Evolutionary conservation across 495 filamentous ascomycete species (phyloP), one percentile per base, ranked within the genome.

Genomic region (Letharia lupina): DNA sequence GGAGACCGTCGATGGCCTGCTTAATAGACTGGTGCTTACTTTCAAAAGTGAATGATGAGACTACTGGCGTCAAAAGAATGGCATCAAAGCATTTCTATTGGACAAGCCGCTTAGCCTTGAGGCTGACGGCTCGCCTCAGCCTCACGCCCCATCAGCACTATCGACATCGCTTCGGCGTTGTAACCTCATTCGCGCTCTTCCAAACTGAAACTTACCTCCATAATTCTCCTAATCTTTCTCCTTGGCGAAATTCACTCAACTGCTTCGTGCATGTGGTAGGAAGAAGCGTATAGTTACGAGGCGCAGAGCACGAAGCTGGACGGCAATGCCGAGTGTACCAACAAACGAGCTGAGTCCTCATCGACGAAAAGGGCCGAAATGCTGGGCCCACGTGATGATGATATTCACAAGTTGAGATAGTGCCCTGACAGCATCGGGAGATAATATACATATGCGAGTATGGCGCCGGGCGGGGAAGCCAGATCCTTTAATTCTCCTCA

Each of bases 401-500:
- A 56, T 8, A 18, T 56, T 16, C 5, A 35, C 52, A 12, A 54
- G 13, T 18, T 2, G 28, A 56, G 28, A 35, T 33, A 56, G 12
- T 56, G 12, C 52, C 52, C 28, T 35, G 52, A 56, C 58, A 61
- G 41, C 12, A 42, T 44, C 58, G 41, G 58, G 41, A 61, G 37
- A 41, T 61, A 60, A 39, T 9, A 61, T 61, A 61, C 58, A 23
- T 41, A 42, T 2, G 58, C 58, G 58, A 41, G 37, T 23, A 61
- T 61, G 58, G 58, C 58, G 58, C 58, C 58, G 37, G 23, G 39
- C 58, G 39, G 39, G 58, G 58, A 61, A 23, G 16, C 58, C 37
- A 61, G 39, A 61, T 61, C 58, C 33, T 61, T 42, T 61, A 41
- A 61, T 61, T 61, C 58, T 61, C 58, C 58, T 41, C 58, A 23